Percentiles rank a stretch among this genome's conserved stretches.
Evolutionary conservation across 768 basidiomycete genomes (phyloP).

Genomic region (Rhodocollybia butyracea): DNA sequence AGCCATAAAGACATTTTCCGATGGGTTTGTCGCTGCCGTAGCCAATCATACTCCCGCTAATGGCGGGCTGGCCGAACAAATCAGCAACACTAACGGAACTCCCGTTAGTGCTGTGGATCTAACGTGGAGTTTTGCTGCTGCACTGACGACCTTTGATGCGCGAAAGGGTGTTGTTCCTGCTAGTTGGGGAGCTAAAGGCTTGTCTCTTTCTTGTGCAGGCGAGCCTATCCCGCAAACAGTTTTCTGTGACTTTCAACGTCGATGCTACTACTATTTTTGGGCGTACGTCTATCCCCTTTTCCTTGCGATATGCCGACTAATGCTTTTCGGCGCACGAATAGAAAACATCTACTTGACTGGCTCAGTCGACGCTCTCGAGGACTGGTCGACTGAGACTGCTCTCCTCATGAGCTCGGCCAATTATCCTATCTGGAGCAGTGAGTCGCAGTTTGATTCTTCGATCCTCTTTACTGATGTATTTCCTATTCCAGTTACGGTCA

Average conservation of each 20-base stretch:
- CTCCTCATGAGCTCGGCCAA: conserved; percentile 38
- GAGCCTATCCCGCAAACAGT: conserved; percentile 37
- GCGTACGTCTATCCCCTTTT: conserved; percentile 34
- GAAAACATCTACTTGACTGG: conserved; percentile 54
- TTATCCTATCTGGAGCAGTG: conserved; percentile 51
- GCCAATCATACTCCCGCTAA: conserved; percentile 60
- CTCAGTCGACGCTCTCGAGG: conserved; percentile 35
- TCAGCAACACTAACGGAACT: conserved; percentile 41
- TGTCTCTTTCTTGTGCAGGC: conserved; percentile 36
- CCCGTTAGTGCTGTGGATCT: conserved; percentile 62
- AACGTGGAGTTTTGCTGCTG: conserved; percentile 77
- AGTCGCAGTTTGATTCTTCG: background rate
- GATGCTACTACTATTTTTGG: conserved; percentile 47
- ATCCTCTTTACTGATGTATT: conserved; percentile 36
- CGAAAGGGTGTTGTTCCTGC: conserved; percentile 42
- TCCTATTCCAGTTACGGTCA: conserved; percentile 55
- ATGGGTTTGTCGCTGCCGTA: conserved; percentile 58
- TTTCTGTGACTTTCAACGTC: conserved; percentile 59
- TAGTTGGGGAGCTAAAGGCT: conserved; percentile 65
- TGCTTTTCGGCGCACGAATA: conserved; percentile 11
- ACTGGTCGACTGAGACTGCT: conserved; percentile 46
- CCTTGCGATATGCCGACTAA: background rate
- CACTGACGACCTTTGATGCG: conserved; percentile 59
- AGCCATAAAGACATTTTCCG: conserved; percentile 54
- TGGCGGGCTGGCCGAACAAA: conserved; percentile 69